phyloP scores from a whole-genome alignment of 1,139 yeast species.

The Yamadazyma pseudoaaseri region DNA sequence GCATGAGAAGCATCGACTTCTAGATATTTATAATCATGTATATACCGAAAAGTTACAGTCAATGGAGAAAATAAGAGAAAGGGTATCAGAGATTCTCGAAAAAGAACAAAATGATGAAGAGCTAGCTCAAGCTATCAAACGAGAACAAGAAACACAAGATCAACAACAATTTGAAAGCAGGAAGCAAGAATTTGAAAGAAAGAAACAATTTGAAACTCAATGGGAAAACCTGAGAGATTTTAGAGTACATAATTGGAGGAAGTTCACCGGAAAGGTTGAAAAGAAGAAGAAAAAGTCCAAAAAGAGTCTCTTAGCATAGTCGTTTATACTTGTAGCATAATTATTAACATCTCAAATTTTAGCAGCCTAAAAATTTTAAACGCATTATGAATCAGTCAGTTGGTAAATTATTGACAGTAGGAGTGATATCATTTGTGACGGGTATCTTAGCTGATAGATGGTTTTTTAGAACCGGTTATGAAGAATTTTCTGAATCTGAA shows the following conservation, averaged over 20 bases:
- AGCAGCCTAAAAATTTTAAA: not conserved
- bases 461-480: conserved; percentile 4
- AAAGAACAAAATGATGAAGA: conserved; percentile 24
- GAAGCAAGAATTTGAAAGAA: conserved; percentile 36
- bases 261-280: conserved; percentile 43
- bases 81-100: conserved; percentile 26
- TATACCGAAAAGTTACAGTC: conserved; percentile 18
- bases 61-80: conserved; percentile 15
- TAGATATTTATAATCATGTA: conserved; percentile 41
- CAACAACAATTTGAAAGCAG: conserved; percentile 31
- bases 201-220: conserved; percentile 40
- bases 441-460: conserved; percentile 23
- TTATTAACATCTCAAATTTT: not conserved
- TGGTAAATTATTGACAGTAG: conserved; percentile 18
- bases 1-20: conserved; percentile 37
- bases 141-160: conserved; percentile 23
- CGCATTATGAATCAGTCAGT: too few relatives aligned
- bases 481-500: conserved; percentile 12
- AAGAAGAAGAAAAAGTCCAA: conserved; percentile 44
- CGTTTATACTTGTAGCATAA: not conserved
- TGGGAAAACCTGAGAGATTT: conserved; percentile 67
- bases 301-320: conserved; percentile 29
- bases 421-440: conserved; percentile 23
- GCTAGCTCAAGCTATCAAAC: conserved; percentile 17
- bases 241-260: conserved; percentile 64